phyloP scores from a whole-genome alignment of 1,284 basidiomycete genomes.

The Ustilago curta region DNA sequence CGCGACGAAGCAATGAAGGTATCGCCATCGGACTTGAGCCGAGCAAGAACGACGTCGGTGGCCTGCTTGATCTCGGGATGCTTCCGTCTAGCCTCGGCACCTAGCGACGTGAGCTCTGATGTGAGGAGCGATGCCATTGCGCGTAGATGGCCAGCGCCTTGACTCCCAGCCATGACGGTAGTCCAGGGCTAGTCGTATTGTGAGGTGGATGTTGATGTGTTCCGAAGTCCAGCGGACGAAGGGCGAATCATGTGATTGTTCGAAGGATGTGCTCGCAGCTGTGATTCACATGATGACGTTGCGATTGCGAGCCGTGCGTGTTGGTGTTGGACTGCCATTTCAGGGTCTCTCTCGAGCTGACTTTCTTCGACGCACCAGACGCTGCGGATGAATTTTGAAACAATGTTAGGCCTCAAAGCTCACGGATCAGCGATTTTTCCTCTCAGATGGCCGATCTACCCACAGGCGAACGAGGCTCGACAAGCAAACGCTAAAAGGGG shows the following conservation, averaged over 20 bases:
- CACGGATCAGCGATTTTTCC: neutral
- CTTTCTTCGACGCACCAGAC: neutral
- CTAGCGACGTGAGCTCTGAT: constrained; percentile 63
- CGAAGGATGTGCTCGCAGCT: neutral
- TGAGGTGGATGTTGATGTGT: neutral
- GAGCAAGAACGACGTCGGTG: constrained; percentile 52
- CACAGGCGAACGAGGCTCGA: neutral
- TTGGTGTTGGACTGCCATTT: constrained; percentile 6
- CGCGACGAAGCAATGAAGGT: constrained; percentile 34
- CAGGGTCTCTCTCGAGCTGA: neutral
- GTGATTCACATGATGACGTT: neutral
- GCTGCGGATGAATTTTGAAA: neutral
- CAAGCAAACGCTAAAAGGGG: constrained; percentile 3
- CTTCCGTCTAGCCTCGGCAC: constrained; percentile 65
- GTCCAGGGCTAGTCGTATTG: neutral
- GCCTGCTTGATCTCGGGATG: constrained; percentile 65
- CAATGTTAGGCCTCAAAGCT: neutral
- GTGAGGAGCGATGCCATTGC: constrained; percentile 63
- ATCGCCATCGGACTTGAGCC: constrained; percentile 53
- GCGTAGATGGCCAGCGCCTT: neutral
- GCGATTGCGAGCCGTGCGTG: neutral
- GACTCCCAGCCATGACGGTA: neutral
- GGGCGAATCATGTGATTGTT: too few relatives aligned
- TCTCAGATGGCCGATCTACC: neutral
- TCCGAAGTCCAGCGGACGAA: neutral